Evolutionary conservation across 257 asterid species (phyloP), one percentile per base, ranked within the genome.

Genomic region (Dorcoceras hygrometricum): DNA sequence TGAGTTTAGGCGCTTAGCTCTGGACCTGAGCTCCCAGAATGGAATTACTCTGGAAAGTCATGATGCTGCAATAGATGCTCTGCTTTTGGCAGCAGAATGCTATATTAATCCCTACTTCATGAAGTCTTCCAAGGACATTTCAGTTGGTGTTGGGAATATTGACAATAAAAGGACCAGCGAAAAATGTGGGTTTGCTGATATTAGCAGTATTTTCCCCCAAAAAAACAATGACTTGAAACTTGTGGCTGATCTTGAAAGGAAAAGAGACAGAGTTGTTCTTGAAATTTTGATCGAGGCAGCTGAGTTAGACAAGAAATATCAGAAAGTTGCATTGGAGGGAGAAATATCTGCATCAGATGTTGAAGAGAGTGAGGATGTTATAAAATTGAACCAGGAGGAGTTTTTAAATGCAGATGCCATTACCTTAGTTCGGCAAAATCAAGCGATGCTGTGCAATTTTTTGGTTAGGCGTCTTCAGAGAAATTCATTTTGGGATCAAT

Each of bases 1-100:
- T 24, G 97, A 93, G 73, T 93, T 86, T 80, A 86, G 95, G 84
- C 89, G 89, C 68, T 83, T 93, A 67, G 92, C 99, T 65, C 74
- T 80, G 68, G 87, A 88, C 73, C 81, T 93, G 85, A 89, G 77
- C 64, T 86, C 95, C 62, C 89, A 82, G 78, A 70, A 74, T 74
- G 83, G 84, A 73, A 73, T 78, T 73, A 79, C 89, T 28, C 79
- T 59, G 39, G 99, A 93, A 79, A 83, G 86, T 81, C 95, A 90
- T 74, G 85, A 76, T 72, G 87, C 90, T 29, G 88, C 90, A 60
- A 77, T 90, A 66, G 97, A 88, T 75, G 90, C 99, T 46, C 83
- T 93, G 82, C 95, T 93, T 82, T 84, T 93, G 68, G 97, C 96
- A 16, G 99, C 95, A 18, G 97, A 93, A 73, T 93, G 99, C 75